These are phyloP conservation scores for Plasmodium malariae DNA, from an alignment of 169 alveolate genomes.

Conservation along the genomic window DNA sequence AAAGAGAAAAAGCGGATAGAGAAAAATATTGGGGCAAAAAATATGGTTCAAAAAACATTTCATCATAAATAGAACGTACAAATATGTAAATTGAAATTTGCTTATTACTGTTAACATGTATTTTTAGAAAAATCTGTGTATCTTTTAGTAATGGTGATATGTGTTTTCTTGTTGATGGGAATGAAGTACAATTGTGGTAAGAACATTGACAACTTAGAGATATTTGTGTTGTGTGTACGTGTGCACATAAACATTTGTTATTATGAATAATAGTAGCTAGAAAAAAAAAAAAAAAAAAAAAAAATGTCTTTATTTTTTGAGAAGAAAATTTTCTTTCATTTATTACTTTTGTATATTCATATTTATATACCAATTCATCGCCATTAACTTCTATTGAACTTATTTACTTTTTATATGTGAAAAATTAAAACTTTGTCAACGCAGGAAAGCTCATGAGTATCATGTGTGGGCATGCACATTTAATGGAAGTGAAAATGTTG, in stretches of 20 bases:
- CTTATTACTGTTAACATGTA: background rate
- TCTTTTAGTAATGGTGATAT: slow-evolving; percentile 73
- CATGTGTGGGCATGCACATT: slow-evolving; percentile 72
- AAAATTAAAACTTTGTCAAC: background rate
- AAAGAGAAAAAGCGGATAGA: too few species aligned
- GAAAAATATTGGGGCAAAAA: too few species aligned
- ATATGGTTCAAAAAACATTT: too few species aligned
- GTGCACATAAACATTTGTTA: too few species aligned
- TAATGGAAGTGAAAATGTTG: slow-evolving; percentile 41
- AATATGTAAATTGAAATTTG: background rate
- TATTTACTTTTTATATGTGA: background rate
- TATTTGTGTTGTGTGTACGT: too few species aligned
- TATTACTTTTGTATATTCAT: too few species aligned
- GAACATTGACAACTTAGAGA: too few species aligned
- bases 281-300: too few species aligned
- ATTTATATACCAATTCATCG: background rate
- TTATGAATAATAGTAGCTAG: too few species aligned
- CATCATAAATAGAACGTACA: background rate
- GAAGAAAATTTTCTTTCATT: too few species aligned
- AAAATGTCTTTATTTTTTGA: too few species aligned
- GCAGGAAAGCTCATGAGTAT: slow-evolving; percentile 74
- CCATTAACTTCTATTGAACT: background rate
- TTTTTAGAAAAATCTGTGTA: slow-evolving; percentile 36
- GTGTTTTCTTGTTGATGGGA: slow-evolving; percentile 37
- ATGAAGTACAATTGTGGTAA: slow-evolving; percentile 24